These are phyloP conservation scores for Prunus salicina DNA, from an alignment of 306 rosid genomes.

Conservation along the genomic window DNA sequence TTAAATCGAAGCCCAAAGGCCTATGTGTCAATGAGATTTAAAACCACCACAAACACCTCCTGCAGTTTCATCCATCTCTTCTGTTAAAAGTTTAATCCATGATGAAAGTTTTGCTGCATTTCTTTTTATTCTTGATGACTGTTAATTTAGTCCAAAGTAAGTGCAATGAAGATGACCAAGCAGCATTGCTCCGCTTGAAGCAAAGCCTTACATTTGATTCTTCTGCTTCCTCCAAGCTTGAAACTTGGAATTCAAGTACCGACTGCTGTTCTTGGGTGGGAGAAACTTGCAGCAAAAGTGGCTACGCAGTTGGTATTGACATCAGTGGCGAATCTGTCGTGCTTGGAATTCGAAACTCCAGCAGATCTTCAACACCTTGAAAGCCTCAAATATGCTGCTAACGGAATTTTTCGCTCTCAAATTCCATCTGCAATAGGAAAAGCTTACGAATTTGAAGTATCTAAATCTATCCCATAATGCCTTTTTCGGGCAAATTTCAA, in stretches of 20 bases:
- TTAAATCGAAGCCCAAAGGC: too few species aligned
- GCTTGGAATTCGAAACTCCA: not conserved
- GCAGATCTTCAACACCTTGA: not conserved
- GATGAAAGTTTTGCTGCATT: not conserved
- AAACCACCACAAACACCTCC: not conserved
- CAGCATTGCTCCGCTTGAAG: not conserved
- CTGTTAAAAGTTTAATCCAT: not conserved
- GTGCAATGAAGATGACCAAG: not conserved
- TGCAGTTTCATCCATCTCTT: not conserved
- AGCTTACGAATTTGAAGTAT: not conserved
- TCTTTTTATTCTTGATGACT: not conserved
- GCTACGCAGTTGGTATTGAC: not conserved
- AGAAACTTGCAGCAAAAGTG: not conserved
- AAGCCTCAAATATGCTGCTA: not conserved
- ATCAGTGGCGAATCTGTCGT: not conserved
- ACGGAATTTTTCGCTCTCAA: not conserved
- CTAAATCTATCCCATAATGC: not conserved
- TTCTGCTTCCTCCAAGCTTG: not conserved
- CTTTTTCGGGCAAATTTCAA: not conserved
- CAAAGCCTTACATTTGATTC: not conserved
- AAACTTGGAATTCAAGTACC: not conserved
- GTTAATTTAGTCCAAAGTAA: not conserved
- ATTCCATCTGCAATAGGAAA: not conserved
- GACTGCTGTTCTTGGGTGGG: not conserved
- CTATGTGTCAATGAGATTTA: too few species aligned